Evolutionary conservation across 2,329 filamentous ascomycete species (phyloP), one percentile per base, ranked within the genome.

Genomic region (Sarocladium strictum): DNA sequence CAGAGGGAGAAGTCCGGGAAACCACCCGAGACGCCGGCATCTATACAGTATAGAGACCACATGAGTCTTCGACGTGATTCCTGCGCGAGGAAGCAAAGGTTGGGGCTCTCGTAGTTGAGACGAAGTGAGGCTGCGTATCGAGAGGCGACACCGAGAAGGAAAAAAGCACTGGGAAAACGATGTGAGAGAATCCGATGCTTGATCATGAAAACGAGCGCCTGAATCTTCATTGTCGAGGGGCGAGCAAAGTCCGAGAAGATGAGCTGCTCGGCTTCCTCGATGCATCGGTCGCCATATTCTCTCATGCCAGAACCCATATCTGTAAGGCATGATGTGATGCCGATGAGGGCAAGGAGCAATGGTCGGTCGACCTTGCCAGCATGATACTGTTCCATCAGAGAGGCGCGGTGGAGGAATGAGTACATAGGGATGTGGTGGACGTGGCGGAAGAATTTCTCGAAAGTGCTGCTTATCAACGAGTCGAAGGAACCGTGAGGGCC

Each of bases 361-460:
- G 78, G 70, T 38, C 73, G 74, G 60, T 83, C 79, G 58, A 83
- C 76, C 58, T 78, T 78, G 49, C 78, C 79, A 3, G 77, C 74
- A 58, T 80, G 76, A 62, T 81, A 81, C 27, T 79, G 73, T 62
- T 82, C 79, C 78, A 81, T 81, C 23, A 83, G 74, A 2, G 80
- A 83, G 12, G 79, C 78, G 24, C 79, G 77, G 60, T 83, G 80
- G 15, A 83, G 65, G 55, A 83, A 83, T 11, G 78, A 80, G 66
- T 79, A 80, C 60, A 79, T 78, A 43, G 80, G 78, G 53, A 83
- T 78, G 58, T 83, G 80, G 64, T 83, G 79, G 38, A 83, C 73
- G 61, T 82, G 76, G 40, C 76, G 76, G 63, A 83, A 83, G 67
- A 81, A 83, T 59, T 76, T 75, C 60, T 78, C 78, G 58, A 83